A percentile compares a stretch with the other conserved stretches of the same genome.
These are phyloP conservation scores for Juncus inflexus DNA, from an alignment of 176 grass and related monocot species.

Conservation along the genomic window DNA sequence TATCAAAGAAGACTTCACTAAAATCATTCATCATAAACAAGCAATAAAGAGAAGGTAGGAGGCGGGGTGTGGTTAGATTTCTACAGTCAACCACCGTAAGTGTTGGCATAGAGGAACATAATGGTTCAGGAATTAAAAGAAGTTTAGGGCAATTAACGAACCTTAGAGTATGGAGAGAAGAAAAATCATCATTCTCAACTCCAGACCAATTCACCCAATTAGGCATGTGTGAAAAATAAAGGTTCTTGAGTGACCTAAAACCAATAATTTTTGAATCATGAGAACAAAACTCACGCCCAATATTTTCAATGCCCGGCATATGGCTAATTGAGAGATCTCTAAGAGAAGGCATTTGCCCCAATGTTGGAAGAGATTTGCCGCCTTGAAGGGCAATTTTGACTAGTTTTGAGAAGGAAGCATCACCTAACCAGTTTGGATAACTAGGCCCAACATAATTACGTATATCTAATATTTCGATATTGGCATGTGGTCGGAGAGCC, in stretches of 20 bases:
- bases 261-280: not conserved
- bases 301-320: conserved; percentile 15
- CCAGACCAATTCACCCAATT: not conserved
- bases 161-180: not conserved
- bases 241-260: conserved; percentile 1
- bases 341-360: conserved; percentile 38
- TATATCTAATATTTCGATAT: conserved; percentile 29
- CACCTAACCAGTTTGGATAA: conserved; percentile 43
- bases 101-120: not conserved
- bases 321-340: conserved; percentile 15
- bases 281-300: conserved; percentile 26
- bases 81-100: not conserved
- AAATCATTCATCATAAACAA: not conserved
- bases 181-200: not conserved
- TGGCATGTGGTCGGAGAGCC: conserved; percentile 36
- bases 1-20: not conserved
- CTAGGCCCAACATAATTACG: conserved; percentile 21
- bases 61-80: not conserved
- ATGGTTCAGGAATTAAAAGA: not conserved
- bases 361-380: conserved; percentile 29
- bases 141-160: not conserved
- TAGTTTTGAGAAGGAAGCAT: conserved; percentile 33
- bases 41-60: not conserved
- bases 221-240: not conserved
- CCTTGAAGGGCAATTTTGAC: not conserved